Evolutionary conservation across 139 green algal species (phyloP).

Genomic region (Chlamydomonas sp.): DNA sequence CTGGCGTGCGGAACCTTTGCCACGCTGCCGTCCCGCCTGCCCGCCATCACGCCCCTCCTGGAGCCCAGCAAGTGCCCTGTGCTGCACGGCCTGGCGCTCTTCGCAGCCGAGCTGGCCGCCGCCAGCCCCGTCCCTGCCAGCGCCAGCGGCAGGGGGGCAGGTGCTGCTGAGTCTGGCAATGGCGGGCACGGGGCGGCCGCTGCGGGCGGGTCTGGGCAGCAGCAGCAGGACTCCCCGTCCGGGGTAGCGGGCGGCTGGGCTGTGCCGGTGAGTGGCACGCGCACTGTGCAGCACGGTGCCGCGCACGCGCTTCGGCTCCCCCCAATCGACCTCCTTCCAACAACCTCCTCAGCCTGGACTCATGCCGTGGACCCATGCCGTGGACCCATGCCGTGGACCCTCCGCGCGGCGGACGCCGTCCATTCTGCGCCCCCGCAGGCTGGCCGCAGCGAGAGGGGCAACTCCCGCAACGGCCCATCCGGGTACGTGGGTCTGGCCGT

Average conservation of each 20-base stretch:
- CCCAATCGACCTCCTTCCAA: too few relatives aligned
- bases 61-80: constrained; percentile 53
- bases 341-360: too few relatives aligned
- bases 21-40: constrained; percentile 59
- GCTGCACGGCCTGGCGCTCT: constrained; percentile 60
- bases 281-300: background rate
- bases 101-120: constrained; percentile 65
- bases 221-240: background rate
- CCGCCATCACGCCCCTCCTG: constrained; percentile 50
- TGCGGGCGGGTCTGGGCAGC: background rate
- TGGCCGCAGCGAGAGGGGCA: constrained; percentile 14
- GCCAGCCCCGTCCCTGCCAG: background rate
- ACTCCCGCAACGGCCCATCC: background rate
- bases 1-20: constrained; percentile 76
- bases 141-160: background rate
- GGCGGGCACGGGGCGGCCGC: background rate
- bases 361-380: too few relatives aligned
- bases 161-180: background rate
- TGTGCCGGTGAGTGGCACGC: constrained; percentile 6
- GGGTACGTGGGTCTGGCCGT: background rate
- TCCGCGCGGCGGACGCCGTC: too few relatives aligned
- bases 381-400: too few relatives aligned
- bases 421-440: background rate
- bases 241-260: constrained; percentile 7
- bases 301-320: too few relatives aligned